Base-by-base conservation (phyloP, 169 alveolate genomes). In the Plasmodium chabaudi region DNA sequence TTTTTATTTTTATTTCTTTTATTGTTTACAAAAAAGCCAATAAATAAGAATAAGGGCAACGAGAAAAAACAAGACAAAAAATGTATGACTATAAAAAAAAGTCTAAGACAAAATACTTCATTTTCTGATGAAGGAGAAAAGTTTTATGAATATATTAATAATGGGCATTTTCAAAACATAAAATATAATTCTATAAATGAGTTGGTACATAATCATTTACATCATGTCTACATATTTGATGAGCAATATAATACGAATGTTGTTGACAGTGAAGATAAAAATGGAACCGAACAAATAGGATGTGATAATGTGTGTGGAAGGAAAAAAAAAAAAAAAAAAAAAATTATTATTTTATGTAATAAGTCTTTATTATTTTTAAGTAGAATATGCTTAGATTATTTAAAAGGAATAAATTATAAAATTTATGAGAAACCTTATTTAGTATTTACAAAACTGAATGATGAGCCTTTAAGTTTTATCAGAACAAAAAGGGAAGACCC, bases 1-100 rank as follows among this genome's bases (percentile, higher is more conserved):
- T 79, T 79, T 59, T 46, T 79, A 46, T 55, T 79, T 68, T 67
- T 79, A 12, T 67, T 79, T 79, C 68, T 79, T 53, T 67, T 79
- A n/a, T 60, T 67, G 5, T 55, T 79, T 15, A 55, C 89, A 34
- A 79, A 39, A 71, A 65, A 27, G 2, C 17, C 21, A n/a, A 9
- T 19, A 13, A 23, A 55, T 15, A 25, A n/a, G 53, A 79, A 79
- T 25, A 61, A 44, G 25, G 68, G 19, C 0, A 15, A 44, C 12
- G 56, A 64, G 10, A 12, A 12, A 34, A 34, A 34, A 34, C 42
- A 34, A 55, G 72, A 15, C 49, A 68, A 46, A 34, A 39, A 9
- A 17, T 21, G 51, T 46, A 69, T 51, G 9, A 49, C 42, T 25
- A 56, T 13, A 21, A 39, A 47, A 44, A 79, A 77, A 51, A 39